Base-by-base conservation (phyloP, 176 grass and related monocot species). In the Aechmea fasciata region DNA sequence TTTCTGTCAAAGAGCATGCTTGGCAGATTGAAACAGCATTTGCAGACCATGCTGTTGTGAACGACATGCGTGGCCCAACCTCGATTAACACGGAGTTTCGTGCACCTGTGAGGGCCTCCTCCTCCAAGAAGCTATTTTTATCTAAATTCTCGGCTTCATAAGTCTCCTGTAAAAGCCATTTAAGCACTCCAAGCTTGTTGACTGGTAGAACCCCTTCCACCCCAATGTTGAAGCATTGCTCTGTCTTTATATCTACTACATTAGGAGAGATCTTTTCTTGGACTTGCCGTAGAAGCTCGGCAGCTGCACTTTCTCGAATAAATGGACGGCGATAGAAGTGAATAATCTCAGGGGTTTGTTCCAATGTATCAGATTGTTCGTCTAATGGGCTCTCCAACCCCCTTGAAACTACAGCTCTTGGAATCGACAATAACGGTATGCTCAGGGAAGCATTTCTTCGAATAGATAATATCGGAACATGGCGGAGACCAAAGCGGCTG, bases 161-260 rank as follows among this genome's bases (percentile, higher is more conserved):
- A 12, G 85, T 96, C 79, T 96, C 87, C 51, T 79, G 82, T 67
- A 96, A 69, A 82, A 96, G 82, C 91, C 91, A 96, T 14, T 81
- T 68, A 69, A 96, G 85, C 41, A 69, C 78, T 75, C 78, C 54
- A 47, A 96, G 82, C 77, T 96, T 91, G 48, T 79, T 80, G 25
- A 59, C 19, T 48, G 85, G 69, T 22, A 88, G 48, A 41, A 69
- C 11, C 65, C 49, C 73, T 57, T 73, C 72, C 71, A 91, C 66
- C n/a, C 89, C 77, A 50, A 96, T 71, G 63, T 96, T 96, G 74
- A 96, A 96, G 69, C 91, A 96, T 62, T 86, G 87, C 71, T 91
- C 87, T 0, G 87, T 88, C 79, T 79, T 79, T 65, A 96, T 85
- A 55, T 79, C 59, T 62, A 80, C 55, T 49, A 96, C 72, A 80